A percentile compares a stretch with the other conserved stretches of the same genome.
These are phyloP conservation scores for Boechera retrofracta DNA, from an alignment of 345 rosid genomes.

Conservation along the genomic window DNA sequence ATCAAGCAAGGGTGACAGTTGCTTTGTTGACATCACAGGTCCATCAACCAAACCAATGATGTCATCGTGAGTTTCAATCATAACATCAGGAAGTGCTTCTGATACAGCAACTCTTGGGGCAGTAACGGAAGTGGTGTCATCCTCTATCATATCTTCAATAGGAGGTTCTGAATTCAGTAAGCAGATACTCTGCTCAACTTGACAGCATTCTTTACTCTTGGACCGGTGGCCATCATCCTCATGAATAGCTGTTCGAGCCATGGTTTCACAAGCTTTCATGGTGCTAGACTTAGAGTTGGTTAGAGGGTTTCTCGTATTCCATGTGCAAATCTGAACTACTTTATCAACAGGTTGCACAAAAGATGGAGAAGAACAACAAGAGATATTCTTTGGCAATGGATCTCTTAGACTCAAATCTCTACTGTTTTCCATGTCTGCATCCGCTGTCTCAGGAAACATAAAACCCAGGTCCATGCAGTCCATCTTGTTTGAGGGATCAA, in stretches of 20 bases:
- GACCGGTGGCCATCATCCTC: conserved; percentile 13
- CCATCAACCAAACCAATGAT: conserved; percentile 22
- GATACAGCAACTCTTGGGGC: conserved; percentile 11
- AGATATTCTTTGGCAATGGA: conserved; percentile 14
- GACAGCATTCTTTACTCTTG: conserved; percentile 1
- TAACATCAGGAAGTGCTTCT: conserved; percentile 12
- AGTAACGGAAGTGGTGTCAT: conserved; percentile 1
- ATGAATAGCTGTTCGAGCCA: conserved; percentile 11
- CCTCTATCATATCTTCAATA: conserved; percentile 13
- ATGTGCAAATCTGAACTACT: conserved; percentile 12
- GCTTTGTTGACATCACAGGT: conserved; percentile 12
- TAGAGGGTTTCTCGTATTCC: conserved; percentile 15
- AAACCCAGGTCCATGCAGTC: conserved; percentile 10
- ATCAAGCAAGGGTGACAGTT: conserved; percentile 19
- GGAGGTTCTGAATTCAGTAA: conserved; percentile 9
- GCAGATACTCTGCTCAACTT: conserved; percentile 26
- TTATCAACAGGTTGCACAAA: conserved; percentile 15
- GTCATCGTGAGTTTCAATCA: conserved; percentile 14
- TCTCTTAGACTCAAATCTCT: conserved; percentile 25
- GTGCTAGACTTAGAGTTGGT: conserved; percentile 18
- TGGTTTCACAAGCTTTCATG: conserved; percentile 36
- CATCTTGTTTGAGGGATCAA: conserved; percentile 4
- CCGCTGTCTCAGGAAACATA: conserved; percentile 19
- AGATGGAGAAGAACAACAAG: not conserved
- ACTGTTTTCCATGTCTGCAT: not conserved